These are phyloP conservation scores for Reutealis trisperma DNA, from an alignment of 345 rosid genomes.

Conservation along the genomic window DNA sequence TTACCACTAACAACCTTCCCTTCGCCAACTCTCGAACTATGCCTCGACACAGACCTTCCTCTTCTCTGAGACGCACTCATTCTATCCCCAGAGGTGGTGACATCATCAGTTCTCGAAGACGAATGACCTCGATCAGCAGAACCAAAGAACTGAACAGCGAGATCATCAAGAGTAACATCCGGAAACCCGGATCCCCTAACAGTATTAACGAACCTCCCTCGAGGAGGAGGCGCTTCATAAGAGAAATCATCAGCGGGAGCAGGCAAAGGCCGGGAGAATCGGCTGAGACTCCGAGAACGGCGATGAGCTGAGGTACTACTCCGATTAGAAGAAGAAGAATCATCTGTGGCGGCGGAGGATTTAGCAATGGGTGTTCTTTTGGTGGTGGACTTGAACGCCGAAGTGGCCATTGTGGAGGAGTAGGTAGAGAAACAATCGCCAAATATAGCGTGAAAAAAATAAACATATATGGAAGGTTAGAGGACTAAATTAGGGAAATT, in stretches of 20 bases:
- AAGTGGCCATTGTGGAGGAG: slow-evolving; percentile 58
- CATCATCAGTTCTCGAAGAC: slow-evolving; percentile 33
- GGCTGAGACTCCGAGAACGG: slow-evolving; percentile 84
- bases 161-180: slow-evolving; percentile 86
- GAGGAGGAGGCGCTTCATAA: slow-evolving; percentile 48
- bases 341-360: slow-evolving; percentile 42
- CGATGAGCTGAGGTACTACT: slow-evolving; percentile 43
- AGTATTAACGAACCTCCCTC: slow-evolving; percentile 78
- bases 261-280: slow-evolving; percentile 58
- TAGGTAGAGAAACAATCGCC: not conserved
- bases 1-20: slow-evolving; percentile 37
- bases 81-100: slow-evolving; percentile 35
- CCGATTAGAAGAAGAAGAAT: slow-evolving; percentile 45
- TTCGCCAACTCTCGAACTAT: slow-evolving; percentile 29
- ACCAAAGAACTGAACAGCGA: slow-evolving; percentile 64
- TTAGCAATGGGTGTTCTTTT: slow-evolving; percentile 46
- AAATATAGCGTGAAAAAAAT: not conserved
- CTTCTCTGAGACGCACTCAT: slow-evolving; percentile 53
- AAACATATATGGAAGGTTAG: not conserved
- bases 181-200: slow-evolving; percentile 78
- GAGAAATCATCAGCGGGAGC: slow-evolving; percentile 31
- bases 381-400: slow-evolving; percentile 68
- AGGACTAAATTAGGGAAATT: not conserved
- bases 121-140: slow-evolving; percentile 59
- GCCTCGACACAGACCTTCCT: slow-evolving; percentile 89